phyloP scores from a whole-genome alignment of 768 basidiomycete species.

The Boletellus emodensis region DNA sequence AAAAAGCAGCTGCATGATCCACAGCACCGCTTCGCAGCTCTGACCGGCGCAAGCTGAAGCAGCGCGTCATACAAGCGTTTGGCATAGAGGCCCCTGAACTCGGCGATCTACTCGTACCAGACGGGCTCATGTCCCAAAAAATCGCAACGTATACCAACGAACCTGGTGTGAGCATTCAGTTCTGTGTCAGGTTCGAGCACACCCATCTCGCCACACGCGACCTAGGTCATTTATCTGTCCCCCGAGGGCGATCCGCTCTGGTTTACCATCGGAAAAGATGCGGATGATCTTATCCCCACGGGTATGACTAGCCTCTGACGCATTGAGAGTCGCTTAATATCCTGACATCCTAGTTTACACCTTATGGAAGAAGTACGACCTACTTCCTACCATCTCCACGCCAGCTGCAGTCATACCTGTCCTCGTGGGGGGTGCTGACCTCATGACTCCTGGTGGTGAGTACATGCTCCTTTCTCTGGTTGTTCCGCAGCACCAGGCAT shows the following conservation, averaged over 20 bases:
- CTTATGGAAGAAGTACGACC: conserved; percentile 65
- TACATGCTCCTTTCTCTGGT: conserved; percentile 1
- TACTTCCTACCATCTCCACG: conserved; percentile 71
- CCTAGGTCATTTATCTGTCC: conserved; percentile 60
- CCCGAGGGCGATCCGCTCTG: conserved; percentile 70
- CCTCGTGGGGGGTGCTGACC: conserved; percentile 75
- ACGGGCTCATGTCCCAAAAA: conserved; percentile 65
- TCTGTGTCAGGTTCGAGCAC: not conserved
- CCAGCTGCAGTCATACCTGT: conserved; percentile 67
- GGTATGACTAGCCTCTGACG: conserved; percentile 25
- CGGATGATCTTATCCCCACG: conserved; percentile 70
- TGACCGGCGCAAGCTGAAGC: conserved; percentile 67
- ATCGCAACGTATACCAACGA: conserved; percentile 62
- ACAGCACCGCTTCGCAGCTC: conserved; percentile 66
- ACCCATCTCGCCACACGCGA: not conserved
- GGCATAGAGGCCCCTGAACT: conserved; percentile 45
- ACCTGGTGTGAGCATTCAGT: conserved; percentile 46
- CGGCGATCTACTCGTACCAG: conserved; percentile 69
- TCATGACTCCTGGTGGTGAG: conserved; percentile 85
- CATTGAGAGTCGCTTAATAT: not conserved
- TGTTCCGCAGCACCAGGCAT: not conserved
- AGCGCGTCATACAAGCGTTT: conserved; percentile 50
- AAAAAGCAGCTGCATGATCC: not conserved
- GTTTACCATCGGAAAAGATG: conserved; percentile 69
- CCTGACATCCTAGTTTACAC: conserved; percentile 53